These are phyloP conservation scores for Taiozyma sp. DNA, from an alignment of 1,139 yeast species.

Conservation along the genomic window DNA sequence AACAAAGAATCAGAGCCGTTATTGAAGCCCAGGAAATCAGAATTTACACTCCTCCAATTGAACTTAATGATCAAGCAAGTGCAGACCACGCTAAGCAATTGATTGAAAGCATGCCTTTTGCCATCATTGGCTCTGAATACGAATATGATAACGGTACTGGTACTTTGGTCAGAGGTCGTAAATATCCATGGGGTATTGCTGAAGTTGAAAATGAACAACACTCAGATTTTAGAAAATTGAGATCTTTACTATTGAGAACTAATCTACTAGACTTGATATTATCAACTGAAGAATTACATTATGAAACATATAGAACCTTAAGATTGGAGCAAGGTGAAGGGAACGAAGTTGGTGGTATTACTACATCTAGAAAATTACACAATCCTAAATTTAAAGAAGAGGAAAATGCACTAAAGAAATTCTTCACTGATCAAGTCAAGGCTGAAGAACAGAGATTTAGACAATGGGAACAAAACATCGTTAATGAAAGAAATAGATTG, in stretches of 20 bases:
- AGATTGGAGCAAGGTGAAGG: conserved; percentile 58
- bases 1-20: conserved; percentile 82
- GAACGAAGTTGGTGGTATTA: conserved; percentile 37
- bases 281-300: conserved; percentile 89
- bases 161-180: conserved; percentile 69
- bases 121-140: conserved; percentile 56
- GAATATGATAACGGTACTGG: conserved; percentile 73
- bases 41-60: conserved; percentile 75
- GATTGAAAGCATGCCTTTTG: conserved; percentile 58
- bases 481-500: conserved; percentile 88
- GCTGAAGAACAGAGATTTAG: conserved; percentile 95
- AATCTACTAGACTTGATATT: conserved; percentile 87
- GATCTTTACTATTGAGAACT: conserved; percentile 83
- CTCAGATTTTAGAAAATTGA: conserved; percentile 90
- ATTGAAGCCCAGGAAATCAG: conserved; percentile 56
- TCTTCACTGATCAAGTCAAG: conserved; percentile 97
- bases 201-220: conserved; percentile 95
- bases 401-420: conserved; percentile 88
- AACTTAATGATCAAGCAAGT: conserved; percentile 65
- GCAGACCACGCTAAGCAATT: conserved; percentile 78
- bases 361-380: conserved; percentile 40
- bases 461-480: conserved; percentile 97
- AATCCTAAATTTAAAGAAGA: conserved; percentile 95
- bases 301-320: conserved; percentile 78
- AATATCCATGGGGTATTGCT: conserved; percentile 96